phyloP scores from a whole-genome alignment of 345 rosid species.

The Eucalyptus dawsonii region DNA sequence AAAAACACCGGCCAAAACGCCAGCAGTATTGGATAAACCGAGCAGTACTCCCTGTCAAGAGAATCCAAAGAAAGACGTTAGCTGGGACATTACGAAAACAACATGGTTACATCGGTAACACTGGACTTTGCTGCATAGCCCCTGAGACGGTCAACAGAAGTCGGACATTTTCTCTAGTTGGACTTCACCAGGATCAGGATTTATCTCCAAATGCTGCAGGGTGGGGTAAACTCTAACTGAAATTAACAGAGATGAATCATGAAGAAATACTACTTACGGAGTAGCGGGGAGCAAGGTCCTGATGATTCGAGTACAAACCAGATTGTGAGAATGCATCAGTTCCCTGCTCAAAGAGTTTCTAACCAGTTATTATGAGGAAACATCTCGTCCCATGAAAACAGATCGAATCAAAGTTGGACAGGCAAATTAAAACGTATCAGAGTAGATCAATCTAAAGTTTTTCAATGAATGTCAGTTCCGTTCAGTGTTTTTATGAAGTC shows the following conservation, averaged over 20 bases:
- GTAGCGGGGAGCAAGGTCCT: conserved; percentile 93
- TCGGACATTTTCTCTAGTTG: not conserved
- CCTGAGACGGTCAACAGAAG: not conserved
- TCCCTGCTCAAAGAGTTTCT: conserved; percentile 23
- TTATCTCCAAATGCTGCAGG: not conserved
- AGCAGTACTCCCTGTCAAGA: conserved; percentile 69
- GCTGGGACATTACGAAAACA: not conserved
- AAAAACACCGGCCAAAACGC: conserved; percentile 88
- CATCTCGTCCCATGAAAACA: not conserved
- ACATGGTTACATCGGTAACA: not conserved
- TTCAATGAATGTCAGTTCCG: not conserved
- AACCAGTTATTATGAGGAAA: not conserved
- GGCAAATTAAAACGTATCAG: not conserved
- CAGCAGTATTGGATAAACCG: conserved; percentile 90
- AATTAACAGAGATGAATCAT: not conserved
- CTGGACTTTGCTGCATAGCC: not conserved
- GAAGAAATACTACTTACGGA: conserved; percentile 39
- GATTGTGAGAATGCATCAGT: conserved; percentile 96
- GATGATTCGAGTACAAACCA: conserved; percentile 90
- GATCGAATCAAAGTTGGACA: not conserved
- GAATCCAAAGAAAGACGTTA: not conserved
- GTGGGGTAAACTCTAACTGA: not conserved
- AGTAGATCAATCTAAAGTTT: not conserved
- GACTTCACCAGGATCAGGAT: not conserved
- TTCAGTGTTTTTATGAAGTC: not conserved